Evolutionary conservation across 1,284 basidiomycete genomes (phyloP).

Genomic region (Uromyces viciae-fabae): DNA sequence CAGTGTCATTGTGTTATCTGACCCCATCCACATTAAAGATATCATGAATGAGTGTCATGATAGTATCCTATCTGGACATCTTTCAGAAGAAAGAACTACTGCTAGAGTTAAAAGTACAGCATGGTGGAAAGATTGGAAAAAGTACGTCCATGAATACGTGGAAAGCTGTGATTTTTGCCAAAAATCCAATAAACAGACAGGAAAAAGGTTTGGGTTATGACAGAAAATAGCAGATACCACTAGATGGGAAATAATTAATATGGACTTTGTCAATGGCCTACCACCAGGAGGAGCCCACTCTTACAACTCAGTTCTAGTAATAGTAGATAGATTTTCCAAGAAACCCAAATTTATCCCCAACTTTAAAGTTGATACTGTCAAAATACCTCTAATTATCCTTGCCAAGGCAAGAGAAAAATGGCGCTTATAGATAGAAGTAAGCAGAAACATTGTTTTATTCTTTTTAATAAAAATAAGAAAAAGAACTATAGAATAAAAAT

Average conservation of each 20-base stretch:
- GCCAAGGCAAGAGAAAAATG: too few species aligned
- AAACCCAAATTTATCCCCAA: neutral
- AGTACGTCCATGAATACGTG: neutral
- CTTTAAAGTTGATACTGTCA: neutral
- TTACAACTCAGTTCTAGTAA: neutral
- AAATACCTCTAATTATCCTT: too few species aligned
- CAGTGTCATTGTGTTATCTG: neutral
- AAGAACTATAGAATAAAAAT: too few species aligned
- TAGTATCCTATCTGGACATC: neutral
- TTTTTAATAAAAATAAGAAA: too few species aligned
- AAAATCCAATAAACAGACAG: neutral
- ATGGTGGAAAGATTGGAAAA: conserved; percentile 13
- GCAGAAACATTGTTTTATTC: too few species aligned
- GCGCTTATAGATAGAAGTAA: too few species aligned
- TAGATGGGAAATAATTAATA: conserved; percentile 3
- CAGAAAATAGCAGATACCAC: neutral
- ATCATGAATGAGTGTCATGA: neutral
- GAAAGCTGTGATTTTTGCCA: neutral
- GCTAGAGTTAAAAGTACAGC: neutral
- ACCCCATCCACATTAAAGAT: neutral
- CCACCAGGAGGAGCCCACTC: neutral
- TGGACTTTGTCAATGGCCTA: conserved; percentile 7
- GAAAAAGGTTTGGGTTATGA: neutral
- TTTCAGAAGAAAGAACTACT: neutral
- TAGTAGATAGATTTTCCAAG: conserved; percentile 1